Evolutionary conservation across 2,329 filamentous ascomycete species (phyloP), one percentile per base, ranked within the genome.

Genomic region (Chrysosporium keratinophilum): DNA sequence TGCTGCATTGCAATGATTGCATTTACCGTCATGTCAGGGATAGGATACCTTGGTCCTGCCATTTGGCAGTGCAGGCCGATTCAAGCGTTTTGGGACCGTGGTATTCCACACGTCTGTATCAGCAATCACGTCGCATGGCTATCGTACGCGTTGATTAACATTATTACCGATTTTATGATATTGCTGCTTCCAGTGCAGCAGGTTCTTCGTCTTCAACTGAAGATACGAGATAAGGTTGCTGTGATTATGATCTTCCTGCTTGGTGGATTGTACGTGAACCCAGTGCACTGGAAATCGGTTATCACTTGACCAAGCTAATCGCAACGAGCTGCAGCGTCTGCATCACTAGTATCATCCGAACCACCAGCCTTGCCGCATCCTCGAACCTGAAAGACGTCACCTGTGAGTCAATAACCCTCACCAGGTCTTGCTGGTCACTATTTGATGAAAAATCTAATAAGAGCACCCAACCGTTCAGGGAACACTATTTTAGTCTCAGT

Each of bases 1-100:
- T 63, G 69, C 19, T 77, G 72, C 56, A 71, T 70, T 52, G 53
- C 64, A 1, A 52, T 59, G 17, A 56, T 59, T 5, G 15, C 41
- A 3, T 57, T 64, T 17, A 54, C 61, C 3, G 31, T 52, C 34
- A 34, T 52, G 37, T 60, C 55, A 48, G 54, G 49, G 15, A 43
- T 60, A 34, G 59, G 57, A 9, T 63, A 60, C 51, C 52, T 58
- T n/a, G 43, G 61, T 2, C 56, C 59, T 12, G 60, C 61, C 3
- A 57, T 63, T n/a, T 59, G 60, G 45, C 60, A 64, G 47, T 65
- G 62, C 50, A 45, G 53, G 2, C 63, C 61, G 1, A 55, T 63
- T 15, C 41, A 55, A 7, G 53, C 56, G 5, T 63, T 58, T 47
- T 65, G 62, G 62, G 57, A 61, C 40, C 57, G 59, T 14, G 49